These are phyloP conservation scores for Hygrophoropsis aurantiaca DNA, from an alignment of 768 basidiomycete genomes.

Conservation along the genomic window DNA sequence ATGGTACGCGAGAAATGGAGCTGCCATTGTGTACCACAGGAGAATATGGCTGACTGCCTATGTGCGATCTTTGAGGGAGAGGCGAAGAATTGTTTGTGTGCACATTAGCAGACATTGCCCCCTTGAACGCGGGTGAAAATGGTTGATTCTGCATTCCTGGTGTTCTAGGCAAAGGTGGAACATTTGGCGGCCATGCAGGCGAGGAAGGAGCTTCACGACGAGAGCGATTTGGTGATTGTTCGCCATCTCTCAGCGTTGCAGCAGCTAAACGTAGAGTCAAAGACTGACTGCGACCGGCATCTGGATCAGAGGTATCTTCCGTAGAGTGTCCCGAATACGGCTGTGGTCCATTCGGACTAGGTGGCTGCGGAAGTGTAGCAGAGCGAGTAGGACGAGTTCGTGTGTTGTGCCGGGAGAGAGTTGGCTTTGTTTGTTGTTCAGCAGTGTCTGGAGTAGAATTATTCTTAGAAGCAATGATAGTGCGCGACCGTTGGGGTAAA, in stretches of 20 bases:
- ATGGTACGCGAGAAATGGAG: no score
- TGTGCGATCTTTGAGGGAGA: conserved; percentile 24
- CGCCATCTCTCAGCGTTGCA: conserved; percentile 21
- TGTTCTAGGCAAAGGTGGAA: conserved; percentile 17
- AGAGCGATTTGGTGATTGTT: neutral
- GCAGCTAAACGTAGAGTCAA: conserved; percentile 34
- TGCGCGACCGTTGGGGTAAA: conserved; percentile 33
- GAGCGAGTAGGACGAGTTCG: conserved; percentile 14
- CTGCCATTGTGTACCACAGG: conserved; percentile 4
- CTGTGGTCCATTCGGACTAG: conserved; percentile 3
- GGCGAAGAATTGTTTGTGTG: no score
- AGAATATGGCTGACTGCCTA: conserved; percentile 9
- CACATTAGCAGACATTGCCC: neutral
- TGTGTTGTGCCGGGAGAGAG: conserved; percentile 2
- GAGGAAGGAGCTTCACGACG: conserved; percentile 9
- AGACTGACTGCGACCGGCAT: conserved; percentile 12
- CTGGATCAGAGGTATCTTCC: no score
- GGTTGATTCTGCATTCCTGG: neutral
- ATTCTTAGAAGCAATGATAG: conserved; percentile 18
- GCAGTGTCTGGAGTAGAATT: conserved; percentile 8
- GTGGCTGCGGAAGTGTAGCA: conserved; percentile 22
- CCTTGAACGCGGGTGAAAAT: neutral
- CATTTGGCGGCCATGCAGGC: conserved; percentile 19
- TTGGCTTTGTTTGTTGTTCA: conserved; percentile 1
- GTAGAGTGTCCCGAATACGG: conserved; percentile 1